Base-by-base conservation (phyloP, 257 asterid species). In the Petunia axillaris region DNA sequence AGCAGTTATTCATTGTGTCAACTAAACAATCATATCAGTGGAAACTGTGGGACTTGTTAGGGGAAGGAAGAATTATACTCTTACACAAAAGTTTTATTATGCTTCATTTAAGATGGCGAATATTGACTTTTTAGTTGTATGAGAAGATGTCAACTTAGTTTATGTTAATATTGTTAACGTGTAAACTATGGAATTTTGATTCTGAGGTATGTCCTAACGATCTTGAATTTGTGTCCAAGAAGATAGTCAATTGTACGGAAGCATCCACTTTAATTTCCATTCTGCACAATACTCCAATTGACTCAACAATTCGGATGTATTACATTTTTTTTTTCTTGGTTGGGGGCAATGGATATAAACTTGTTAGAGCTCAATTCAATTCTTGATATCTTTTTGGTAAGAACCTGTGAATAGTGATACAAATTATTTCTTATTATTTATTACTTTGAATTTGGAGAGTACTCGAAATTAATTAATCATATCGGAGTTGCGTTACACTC, bases 161-260 rank as follows among this genome's bases (percentile, higher is more conserved):
- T 70, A 59, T 48, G 25, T 25, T 70, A 70, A 4, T 70, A 41
- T 15, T 70, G 59, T 70, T 70, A 16, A 70, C 43, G 59, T 70
- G 77, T 58, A 16, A 44, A 8, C n/a, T 37, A 25, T 6, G 6
- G 9, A 16, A 4, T 70, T 48, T 70, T 70, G 77, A 43, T 46
- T 8, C 58, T 25, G 40, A n/a, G 76, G 5, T 70, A 64, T 37
- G 16, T 38, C 11, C 48, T 13, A 64, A 11, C 13, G 59, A 25
- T 58, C 76, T 1, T 70, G 46, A 46, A 46, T 48, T 48, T 70
- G 59, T 46, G 58, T 68, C 9, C 40, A 44, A 68, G 57, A 43
- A 67, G 76, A 4, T 16, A 25, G 77, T 48, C 60, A 71, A 71
- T 38, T 3, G 67, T 62, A 62, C 41, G 41, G 67, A 35, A 8